phyloP scores from a whole-genome alignment of 2,329 filamentous ascomycete species.

The Xylaria digitata region DNA sequence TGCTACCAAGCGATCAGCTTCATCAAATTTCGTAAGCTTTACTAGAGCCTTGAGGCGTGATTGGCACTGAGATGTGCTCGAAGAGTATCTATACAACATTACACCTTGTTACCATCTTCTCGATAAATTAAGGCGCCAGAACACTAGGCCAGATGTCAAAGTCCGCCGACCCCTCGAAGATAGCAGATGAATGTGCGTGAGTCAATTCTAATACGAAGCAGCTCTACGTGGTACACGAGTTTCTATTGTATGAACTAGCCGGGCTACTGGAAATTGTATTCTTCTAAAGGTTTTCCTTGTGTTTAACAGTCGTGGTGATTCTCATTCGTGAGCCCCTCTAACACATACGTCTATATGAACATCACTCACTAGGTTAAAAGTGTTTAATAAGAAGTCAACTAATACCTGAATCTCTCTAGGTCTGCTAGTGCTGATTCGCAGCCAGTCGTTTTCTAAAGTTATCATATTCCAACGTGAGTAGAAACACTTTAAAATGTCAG shows the following conservation, averaged over 20 bases:
- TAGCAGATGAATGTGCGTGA: not conserved
- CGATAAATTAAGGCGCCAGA: no score
- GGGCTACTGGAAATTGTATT: not conserved
- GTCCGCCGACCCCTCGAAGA: not conserved
- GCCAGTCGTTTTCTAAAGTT: not conserved
- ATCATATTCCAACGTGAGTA: not conserved
- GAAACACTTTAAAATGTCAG: not conserved
- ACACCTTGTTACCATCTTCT: no score
- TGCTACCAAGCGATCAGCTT: no score
- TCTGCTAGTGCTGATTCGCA: not conserved
- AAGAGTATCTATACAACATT: no score
- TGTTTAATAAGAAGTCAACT: not conserved
- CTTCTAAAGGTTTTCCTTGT: not conserved
- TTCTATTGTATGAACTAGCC: not conserved
- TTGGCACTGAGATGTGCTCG: no score
- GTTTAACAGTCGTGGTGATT: not conserved
- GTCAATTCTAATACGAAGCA: not conserved
- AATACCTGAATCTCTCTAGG: not conserved
- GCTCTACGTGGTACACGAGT: not conserved
- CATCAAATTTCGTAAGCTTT: no score
- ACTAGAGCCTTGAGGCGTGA: no score
- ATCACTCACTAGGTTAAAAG: not conserved
- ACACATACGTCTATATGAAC: not conserved
- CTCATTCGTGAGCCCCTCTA: not conserved
- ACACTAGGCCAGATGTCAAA: not conserved